Conservation (phyloP, 495 filamentous ascomycete species). For the Penicillium canescens region DNA sequence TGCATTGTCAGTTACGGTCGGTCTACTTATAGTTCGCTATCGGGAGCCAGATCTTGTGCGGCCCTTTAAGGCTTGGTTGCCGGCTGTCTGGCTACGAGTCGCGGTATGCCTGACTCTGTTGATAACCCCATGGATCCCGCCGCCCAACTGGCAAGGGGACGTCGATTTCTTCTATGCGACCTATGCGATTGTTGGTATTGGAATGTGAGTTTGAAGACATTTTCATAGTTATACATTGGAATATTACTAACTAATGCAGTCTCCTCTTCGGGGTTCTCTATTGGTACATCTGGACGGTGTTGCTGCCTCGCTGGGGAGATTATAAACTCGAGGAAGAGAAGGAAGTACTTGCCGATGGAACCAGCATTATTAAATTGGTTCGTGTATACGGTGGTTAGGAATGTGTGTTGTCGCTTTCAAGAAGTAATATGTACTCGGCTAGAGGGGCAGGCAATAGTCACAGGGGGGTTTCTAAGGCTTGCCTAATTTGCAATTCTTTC, state of each 20-base stretch:
- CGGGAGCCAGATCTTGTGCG: slow-evolving; percentile 60
- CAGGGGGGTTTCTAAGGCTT: too few species aligned
- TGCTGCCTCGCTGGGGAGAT: slow-evolving; percentile 57
- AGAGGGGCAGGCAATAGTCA: too few species aligned
- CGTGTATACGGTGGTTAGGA: slow-evolving; percentile 13
- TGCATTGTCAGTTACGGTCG: slow-evolving; percentile 57
- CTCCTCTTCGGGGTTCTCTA: slow-evolving; percentile 63
- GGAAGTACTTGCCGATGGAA: slow-evolving; percentile 60
- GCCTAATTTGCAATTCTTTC: too few species aligned
- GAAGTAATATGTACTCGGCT: too few species aligned
- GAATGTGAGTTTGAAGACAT: slow-evolving; percentile 55
- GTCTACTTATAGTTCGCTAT: slow-evolving; percentile 61
- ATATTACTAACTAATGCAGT: slow-evolving; percentile 32
- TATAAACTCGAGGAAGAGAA: slow-evolving; percentile 61
- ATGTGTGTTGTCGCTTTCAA: background rate
- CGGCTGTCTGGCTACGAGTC: slow-evolving; percentile 42
- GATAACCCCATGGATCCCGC: slow-evolving; percentile 43
- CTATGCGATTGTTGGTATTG: slow-evolving; percentile 70
- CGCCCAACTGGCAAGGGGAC: slow-evolving; percentile 48
- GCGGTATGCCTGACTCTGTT: slow-evolving; percentile 33
- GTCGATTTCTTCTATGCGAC: slow-evolving; percentile 68
- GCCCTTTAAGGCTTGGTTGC: slow-evolving; percentile 69
- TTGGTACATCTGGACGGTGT: slow-evolving; percentile 70
- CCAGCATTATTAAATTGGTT: slow-evolving; percentile 57
- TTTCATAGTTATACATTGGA: background rate